Conservation (phyloP, 768 basidiomycete genomes). For the Tulasnella sp. region DNA sequence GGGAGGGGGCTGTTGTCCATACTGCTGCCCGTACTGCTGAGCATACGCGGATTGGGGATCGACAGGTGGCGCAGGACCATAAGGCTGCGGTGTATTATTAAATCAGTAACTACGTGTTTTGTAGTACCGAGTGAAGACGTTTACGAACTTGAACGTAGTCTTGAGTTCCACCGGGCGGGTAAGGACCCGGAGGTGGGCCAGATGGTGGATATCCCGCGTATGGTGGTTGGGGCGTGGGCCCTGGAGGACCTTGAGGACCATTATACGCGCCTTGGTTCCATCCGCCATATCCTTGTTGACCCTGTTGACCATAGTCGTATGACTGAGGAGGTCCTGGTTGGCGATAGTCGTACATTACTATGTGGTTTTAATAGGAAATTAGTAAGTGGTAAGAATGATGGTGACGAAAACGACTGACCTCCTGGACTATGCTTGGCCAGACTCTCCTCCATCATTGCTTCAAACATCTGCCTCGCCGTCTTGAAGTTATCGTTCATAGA, state of each 20-base stretch:
- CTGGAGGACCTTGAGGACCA: constrained; percentile 30
- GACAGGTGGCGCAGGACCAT: constrained; percentile 16
- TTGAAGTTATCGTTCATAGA: constrained; percentile 93
- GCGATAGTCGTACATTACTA: constrained; percentile 8
- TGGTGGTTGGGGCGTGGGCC: constrained; percentile 18
- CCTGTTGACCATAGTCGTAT: constrained; percentile 8
- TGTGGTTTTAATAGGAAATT: constrained; percentile 21
- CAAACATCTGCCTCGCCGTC: constrained; percentile 79
- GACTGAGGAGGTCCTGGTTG: neutral
- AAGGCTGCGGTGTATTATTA: constrained; percentile 17
- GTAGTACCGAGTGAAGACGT: neutral
- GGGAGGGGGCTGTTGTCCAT: constrained; percentile 17
- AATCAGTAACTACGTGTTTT: neutral
- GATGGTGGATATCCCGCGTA: constrained; percentile 27
- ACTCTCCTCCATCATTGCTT: constrained; percentile 88
- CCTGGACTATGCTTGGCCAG: constrained; percentile 56
- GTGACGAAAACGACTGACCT: constrained; percentile 30
- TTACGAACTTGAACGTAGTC: constrained; percentile 11
- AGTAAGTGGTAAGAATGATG: neutral
- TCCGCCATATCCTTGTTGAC: constrained; percentile 31
- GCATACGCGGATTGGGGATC: constrained; percentile 22
- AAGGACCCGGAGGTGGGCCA: constrained; percentile 24
- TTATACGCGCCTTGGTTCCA: constrained; percentile 43
- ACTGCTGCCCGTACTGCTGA: constrained; percentile 21
- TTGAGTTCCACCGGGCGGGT: constrained; percentile 23